Conservation (phyloP, 768 basidiomycete genomes). For the Tylopilus balloui region DNA sequence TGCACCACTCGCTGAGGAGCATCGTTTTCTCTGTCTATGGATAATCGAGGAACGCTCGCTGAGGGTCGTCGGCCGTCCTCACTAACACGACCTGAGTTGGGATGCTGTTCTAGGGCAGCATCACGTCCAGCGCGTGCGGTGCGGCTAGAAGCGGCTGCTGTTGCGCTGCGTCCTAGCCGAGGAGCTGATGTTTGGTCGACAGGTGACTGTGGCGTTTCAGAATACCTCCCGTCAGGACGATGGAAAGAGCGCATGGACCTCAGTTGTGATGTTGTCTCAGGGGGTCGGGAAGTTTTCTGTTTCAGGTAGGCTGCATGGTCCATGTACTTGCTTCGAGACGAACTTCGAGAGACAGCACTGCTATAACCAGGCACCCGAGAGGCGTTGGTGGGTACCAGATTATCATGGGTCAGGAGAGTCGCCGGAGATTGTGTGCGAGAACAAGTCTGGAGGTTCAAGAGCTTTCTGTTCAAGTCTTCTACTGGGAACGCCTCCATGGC, state of each 20-base stretch:
- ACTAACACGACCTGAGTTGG: conserved; percentile 22
- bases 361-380: conserved; percentile 9
- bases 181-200: conserved; percentile 27
- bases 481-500: conserved; percentile 40
- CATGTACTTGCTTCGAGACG: conserved; percentile 17
- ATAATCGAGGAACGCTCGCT: conserved; percentile 16
- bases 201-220: conserved; percentile 35
- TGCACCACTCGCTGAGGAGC: conserved; percentile 23
- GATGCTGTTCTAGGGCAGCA: conserved; percentile 13
- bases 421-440: conserved; percentile 11
- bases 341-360: conserved; percentile 18
- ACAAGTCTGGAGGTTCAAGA: conserved; percentile 47
- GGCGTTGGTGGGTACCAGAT: conserved; percentile 5
- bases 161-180: conserved; percentile 36
- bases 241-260: conserved; percentile 62
- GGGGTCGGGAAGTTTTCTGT: conserved; percentile 19
- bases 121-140: conserved; percentile 17
- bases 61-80: conserved; percentile 26
- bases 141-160: conserved; percentile 21
- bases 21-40: conserved; percentile 23
- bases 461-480: conserved; percentile 56
- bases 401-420: conserved; percentile 9
- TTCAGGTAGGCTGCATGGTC: conserved; percentile 16
- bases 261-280: conserved; percentile 28
- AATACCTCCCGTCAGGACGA: conserved; percentile 36